phyloP scores from a whole-genome alignment of 176 grass and related monocot species.

The Bonia amplexicaulis region DNA sequence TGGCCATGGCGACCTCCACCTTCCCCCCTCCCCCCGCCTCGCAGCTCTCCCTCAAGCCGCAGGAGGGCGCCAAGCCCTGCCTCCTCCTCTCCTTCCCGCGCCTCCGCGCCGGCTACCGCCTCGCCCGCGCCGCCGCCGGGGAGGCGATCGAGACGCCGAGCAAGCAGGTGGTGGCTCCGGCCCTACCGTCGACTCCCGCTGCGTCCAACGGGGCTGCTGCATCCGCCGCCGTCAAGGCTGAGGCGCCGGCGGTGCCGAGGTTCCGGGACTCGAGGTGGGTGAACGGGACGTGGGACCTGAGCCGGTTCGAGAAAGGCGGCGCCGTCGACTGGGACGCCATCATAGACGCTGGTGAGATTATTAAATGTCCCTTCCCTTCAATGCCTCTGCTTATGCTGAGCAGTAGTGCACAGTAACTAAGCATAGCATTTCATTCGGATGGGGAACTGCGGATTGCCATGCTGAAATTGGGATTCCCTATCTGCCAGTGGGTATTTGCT shows the following conservation, averaged over 20 bases:
- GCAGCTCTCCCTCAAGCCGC: conserved; percentile 3
- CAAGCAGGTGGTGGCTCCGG: conserved; percentile 9
- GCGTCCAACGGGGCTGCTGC: conserved; percentile 33
- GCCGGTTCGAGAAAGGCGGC: conserved; percentile 58
- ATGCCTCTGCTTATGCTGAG: not conserved
- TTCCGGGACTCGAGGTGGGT: conserved; percentile 81
- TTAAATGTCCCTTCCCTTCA: not conserved
- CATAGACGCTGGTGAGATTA: conserved; percentile 75
- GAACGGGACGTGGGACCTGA: conserved; percentile 84
- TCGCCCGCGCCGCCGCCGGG: conserved; percentile 33
- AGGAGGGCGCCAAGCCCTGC: not conserved
- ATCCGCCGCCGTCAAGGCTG: not conserved
- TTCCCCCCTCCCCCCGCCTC: conserved; percentile 34
- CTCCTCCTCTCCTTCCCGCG: conserved; percentile 24
- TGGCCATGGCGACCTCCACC: conserved; percentile 61
- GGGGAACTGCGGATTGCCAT: not conserved
- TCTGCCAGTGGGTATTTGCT: not conserved
- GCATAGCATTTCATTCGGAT: not conserved
- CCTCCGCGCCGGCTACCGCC: not conserved
- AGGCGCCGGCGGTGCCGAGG: not conserved
- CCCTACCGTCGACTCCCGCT: not conserved
- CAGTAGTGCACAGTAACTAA: not conserved
- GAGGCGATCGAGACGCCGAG: conserved; percentile 36
- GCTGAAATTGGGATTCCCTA: not conserved
- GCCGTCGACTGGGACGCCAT: conserved; percentile 84